A percentile compares a stretch with the other conserved stretches of the same genome.
These are phyloP conservation scores for Cladosporium sphaerospermum DNA, from an alignment of 2,329 filamentous ascomycete species.

Conservation along the genomic window DNA sequence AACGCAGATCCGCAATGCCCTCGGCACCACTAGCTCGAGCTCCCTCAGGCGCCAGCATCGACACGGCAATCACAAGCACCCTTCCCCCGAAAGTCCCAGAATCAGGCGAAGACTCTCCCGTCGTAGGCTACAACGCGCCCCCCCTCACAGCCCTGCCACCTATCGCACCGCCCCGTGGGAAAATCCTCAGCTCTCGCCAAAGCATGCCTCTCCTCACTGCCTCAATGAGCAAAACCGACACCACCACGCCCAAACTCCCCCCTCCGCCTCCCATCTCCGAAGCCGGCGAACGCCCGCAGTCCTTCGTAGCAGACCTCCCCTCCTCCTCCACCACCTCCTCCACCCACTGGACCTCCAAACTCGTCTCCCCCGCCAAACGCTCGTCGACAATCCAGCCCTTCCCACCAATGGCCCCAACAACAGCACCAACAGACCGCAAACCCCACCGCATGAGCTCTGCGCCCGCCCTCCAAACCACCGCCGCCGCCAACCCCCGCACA, in stretches of 20 bases:
- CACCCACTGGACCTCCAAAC: slow-evolving; percentile 16
- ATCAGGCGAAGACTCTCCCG: slow-evolving; percentile 1
- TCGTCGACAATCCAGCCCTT: slow-evolving; percentile 14
- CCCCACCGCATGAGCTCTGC: slow-evolving; percentile 11
- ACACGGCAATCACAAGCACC: not conserved
- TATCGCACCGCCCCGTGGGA: not conserved
- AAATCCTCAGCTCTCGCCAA: slow-evolving; percentile 1
- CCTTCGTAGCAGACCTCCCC: slow-evolving; percentile 24
- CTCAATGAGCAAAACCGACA: slow-evolving; percentile 12
- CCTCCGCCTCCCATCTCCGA: slow-evolving; percentile 9
- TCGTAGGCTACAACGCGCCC: slow-evolving; percentile 2
- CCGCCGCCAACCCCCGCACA: not conserved
- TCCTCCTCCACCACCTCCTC: slow-evolving; percentile 2
- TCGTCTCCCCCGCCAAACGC: slow-evolving; percentile 5
- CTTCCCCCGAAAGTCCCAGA: not conserved
- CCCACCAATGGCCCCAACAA: not conserved
- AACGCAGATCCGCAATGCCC: slow-evolving; percentile 22
- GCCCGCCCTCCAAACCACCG: not conserved
- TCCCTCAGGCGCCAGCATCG: not conserved
- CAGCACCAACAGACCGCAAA: not conserved
- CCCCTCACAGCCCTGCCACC: not conserved
- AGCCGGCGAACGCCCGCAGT: slow-evolving; percentile 19
- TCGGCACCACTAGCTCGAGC: not conserved
- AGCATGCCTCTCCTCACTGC: slow-evolving; percentile 10
- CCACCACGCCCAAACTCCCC: slow-evolving; percentile 11